These are phyloP conservation scores for Diophrys sp. DNA, from an alignment of 73 alveolate genomes.

Conservation along the genomic window DNA sequence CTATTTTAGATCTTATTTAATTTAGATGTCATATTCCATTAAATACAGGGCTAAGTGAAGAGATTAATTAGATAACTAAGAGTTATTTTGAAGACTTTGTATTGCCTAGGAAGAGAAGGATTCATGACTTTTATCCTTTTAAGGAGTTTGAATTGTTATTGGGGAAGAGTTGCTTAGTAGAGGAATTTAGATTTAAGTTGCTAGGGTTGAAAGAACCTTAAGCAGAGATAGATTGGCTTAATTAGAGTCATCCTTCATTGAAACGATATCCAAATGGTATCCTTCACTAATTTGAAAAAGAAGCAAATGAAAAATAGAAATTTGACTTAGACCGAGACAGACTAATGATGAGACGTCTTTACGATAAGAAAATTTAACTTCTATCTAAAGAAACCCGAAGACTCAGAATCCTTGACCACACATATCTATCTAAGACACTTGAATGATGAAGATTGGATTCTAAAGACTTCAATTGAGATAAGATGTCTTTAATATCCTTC, in stretches of 20 bases:
- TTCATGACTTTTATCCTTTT: background rate
- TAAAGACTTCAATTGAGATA: too few relatives aligned
- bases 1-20: background rate
- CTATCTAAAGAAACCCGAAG: background rate
- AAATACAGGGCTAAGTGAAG: background rate
- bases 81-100: background rate
- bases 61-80: background rate
- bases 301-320: background rate
- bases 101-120: background rate
- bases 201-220: background rate
- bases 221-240: background rate
- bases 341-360: too few relatives aligned
- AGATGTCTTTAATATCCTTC: too few relatives aligned
- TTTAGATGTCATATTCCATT: background rate
- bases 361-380: background rate
- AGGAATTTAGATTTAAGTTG: background rate
- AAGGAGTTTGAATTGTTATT: background rate
- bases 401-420: background rate
- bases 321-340: background rate
- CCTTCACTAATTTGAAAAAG: background rate
- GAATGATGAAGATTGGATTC: too few relatives aligned
- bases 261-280: background rate
- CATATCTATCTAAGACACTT: too few relatives aligned
- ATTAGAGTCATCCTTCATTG: background rate
- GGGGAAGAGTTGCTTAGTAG: background rate